Evolutionary conservation across 768 basidiomycete genomes (phyloP).

Genomic region (Crassisporium funariophilum): DNA sequence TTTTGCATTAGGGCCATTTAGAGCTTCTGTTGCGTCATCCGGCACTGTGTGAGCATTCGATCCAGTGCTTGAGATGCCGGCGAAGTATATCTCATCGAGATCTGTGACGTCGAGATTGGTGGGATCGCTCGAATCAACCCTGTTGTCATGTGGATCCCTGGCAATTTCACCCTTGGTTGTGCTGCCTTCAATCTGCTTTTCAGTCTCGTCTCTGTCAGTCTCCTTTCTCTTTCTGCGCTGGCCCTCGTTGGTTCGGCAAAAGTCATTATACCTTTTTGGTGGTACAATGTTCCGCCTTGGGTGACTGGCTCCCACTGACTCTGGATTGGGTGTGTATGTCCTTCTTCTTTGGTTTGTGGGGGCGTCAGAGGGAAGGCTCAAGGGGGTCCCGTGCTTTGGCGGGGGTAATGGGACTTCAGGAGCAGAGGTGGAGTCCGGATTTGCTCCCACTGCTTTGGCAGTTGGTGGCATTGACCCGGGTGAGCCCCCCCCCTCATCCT

Average conservation of each 20-base stretch:
- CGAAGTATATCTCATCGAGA: not conserved
- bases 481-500: too few relatives aligned
- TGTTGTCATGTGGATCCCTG: too few relatives aligned
- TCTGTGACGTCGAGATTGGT: not conserved
- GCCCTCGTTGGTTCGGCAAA: not conserved
- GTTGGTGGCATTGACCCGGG: too few relatives aligned
- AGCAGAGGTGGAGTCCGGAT: not conserved
- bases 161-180: too few relatives aligned
- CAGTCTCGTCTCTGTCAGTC: not conserved
- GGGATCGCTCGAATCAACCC: too few relatives aligned
- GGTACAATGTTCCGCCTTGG: slow-evolving; percentile 2
- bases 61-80: not conserved
- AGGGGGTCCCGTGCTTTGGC: too few relatives aligned
- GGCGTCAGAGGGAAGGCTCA: too few relatives aligned
- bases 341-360: too few relatives aligned
- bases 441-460: too few relatives aligned
- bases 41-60: not conserved
- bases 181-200: too few relatives aligned
- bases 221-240: not conserved
- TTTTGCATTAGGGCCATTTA: slow-evolving; percentile 1
- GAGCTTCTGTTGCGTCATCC: slow-evolving; percentile 1
- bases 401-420: too few relatives aligned
- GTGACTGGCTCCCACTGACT: slow-evolving; percentile 3
- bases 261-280: slow-evolving; percentile 4
- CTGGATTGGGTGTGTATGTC: slow-evolving; percentile 3